Evolutionary conservation across 495 filamentous ascomycete genomes (phyloP), one percentile per base, ranked within the genome.

Genomic region (Trichoderma erinaceum): DNA sequence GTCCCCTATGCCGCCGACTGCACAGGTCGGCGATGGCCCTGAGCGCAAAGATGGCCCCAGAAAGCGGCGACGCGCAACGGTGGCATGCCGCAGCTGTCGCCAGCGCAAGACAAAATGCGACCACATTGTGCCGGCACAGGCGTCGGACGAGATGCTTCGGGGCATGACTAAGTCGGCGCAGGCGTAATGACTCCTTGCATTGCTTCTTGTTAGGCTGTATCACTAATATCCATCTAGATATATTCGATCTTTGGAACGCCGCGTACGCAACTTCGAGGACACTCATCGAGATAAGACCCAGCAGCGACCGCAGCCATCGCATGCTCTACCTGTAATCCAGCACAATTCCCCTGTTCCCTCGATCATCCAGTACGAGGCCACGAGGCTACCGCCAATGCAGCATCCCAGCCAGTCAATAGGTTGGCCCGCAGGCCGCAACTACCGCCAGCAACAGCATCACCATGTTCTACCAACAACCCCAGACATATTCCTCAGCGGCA

Each of bases 101-200:
- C 76, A 73, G 65, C 72, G 79, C 61, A 84, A 84, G 69, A 73
- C 82, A 35, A 78, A 78, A 65, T 84, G 81, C 66, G 80, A 84
- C 69, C 78, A 80, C 64, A 79, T 80, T 41, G 80, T 80, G 75
- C 80, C 81, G 32, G 73, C 74, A 0, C 81, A 79, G 66, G 74
- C 67, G 8, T 43, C 67, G 4, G 67, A 68, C 15, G 67, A 68
- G 67, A 68, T 68, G 67, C 67, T 68, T 27, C 56, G 67, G 16
- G 67, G 67, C 32, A 68, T 68, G 67, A 63, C 67, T 41, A 68
- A 68, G 50, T 64, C 67, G 25, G 67, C 67, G 15, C 67, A 68
- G 48, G 41, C 64, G 67, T 68, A 50, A 8, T 52, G n/a, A 52
- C 21, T 23, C 18, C 10, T 23, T 23, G 21, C 48, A 16, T 7